phyloP scores from a whole-genome alignment of 202 grass and related monocot genomes.

The Setaria italica region DNA sequence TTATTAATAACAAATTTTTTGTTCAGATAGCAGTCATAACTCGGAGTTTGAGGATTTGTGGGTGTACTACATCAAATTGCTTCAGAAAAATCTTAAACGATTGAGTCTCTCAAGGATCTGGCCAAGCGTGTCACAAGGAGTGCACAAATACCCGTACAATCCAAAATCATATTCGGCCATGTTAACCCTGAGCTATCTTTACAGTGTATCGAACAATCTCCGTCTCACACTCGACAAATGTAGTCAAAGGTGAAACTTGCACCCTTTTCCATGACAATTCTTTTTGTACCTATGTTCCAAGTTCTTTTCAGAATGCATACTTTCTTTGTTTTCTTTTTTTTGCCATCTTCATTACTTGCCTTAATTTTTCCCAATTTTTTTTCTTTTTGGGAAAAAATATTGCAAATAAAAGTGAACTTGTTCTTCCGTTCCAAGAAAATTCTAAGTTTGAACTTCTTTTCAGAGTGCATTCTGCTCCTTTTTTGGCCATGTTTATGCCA shows the following conservation, averaged over 20 bases:
- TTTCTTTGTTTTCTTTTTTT: background rate
- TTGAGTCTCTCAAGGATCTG: constrained; percentile 79
- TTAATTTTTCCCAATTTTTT: background rate
- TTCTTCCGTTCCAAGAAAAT: background rate
- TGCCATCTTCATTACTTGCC: constrained; percentile 12
- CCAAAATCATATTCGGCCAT: constrained; percentile 80
- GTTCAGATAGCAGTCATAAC: constrained; percentile 62
- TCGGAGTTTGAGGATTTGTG: constrained; percentile 83
- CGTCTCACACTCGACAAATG: constrained; percentile 88
- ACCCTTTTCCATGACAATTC: constrained; percentile 28
- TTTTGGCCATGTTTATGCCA: background rate
- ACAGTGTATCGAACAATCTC: constrained; percentile 84
- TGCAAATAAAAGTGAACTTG: background rate
- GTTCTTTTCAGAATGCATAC: background rate
- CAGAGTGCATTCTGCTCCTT: background rate
- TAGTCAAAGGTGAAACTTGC: constrained; percentile 65
- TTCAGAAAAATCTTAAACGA: constrained; percentile 69
- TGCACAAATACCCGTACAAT: constrained; percentile 85
- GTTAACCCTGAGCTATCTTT: constrained; percentile 72
- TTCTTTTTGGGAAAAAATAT: background rate
- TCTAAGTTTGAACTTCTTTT: background rate
- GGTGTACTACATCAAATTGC: constrained; percentile 74
- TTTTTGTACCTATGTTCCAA: background rate
- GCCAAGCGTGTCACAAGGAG: constrained; percentile 66
- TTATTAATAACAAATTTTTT: constrained; percentile 27